phyloP scores from a whole-genome alignment of 2,329 filamentous ascomycete genomes.

The Dryadomyces sulphureus region DNA sequence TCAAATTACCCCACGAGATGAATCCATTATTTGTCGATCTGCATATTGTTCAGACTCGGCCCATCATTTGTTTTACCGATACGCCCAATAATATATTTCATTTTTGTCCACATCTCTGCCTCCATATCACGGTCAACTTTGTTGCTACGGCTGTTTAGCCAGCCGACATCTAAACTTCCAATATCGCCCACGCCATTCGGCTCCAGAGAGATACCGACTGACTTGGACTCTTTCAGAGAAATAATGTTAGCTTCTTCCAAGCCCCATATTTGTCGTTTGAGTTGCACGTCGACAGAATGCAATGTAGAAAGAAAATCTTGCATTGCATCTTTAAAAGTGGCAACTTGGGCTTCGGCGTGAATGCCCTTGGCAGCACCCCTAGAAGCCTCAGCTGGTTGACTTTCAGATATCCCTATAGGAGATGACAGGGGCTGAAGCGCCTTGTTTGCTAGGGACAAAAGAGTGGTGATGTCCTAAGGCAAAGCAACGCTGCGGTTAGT shows the following conservation, averaged over 20 bases:
- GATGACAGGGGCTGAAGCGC: slow-evolving; percentile 50
- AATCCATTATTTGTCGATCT: neutral
- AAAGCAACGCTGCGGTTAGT: slow-evolving; percentile 13
- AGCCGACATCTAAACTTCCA: slow-evolving; percentile 64
- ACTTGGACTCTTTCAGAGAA: slow-evolving; percentile 23
- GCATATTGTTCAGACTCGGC: neutral
- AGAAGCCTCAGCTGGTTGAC: neutral
- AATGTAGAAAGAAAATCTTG: slow-evolving; percentile 58
- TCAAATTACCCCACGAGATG: too few relatives aligned
- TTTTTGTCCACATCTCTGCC: slow-evolving; percentile 58
- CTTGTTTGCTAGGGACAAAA: slow-evolving; percentile 34
- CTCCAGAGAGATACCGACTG: slow-evolving; percentile 23
- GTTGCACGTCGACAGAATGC: slow-evolving; percentile 57
- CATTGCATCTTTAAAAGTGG: slow-evolving; percentile 43
- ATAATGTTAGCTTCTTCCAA: slow-evolving; percentile 73
- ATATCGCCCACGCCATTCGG: slow-evolving; percentile 41
- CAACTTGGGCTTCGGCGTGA: slow-evolving; percentile 31
- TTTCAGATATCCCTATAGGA: slow-evolving; percentile 9
- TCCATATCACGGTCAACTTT: slow-evolving; percentile 75
- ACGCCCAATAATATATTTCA: slow-evolving; percentile 37
- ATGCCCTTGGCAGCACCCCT: slow-evolving; percentile 4
- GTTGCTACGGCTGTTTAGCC: slow-evolving; percentile 74
- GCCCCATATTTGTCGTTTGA: slow-evolving; percentile 63
- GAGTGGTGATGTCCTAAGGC: slow-evolving; percentile 27
- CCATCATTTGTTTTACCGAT: slow-evolving; percentile 11